Evolutionary conservation across 345 rosid species (phyloP), one percentile per base, ranked within the genome.

Genomic region (Salix purpurea): DNA sequence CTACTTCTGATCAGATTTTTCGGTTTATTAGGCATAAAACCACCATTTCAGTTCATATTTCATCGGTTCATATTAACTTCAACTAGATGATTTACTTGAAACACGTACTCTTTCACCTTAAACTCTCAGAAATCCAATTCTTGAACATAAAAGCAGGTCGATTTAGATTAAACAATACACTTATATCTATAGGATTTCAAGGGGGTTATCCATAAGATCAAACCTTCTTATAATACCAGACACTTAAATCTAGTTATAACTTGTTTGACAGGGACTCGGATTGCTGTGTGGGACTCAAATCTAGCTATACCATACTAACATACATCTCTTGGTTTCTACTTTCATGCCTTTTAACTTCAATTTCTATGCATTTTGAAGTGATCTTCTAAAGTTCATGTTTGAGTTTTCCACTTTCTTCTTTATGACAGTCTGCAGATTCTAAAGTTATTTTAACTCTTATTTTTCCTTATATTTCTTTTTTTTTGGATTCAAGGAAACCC

Each of bases 11-110:
- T 42, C 48, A 9, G 11, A 9, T 42, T 44, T 44, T 14, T 46
- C 84, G 32, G 89, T 46, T 46, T 13, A 12, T 46, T 46, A 13
- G 16, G 18, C 50, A 46, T 13, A 2, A 46, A 46, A 46, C 50
- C 50, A 13, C 50, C 14, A 13, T 46, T 44, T 46, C 50, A 46
- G 50, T 14, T 46, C 50, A 14, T 46, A 46, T 3, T 46, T 46
- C 50, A 46, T 46, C 16, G 50, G 18, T 13, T 46, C 6, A 13
- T 3, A 46, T 13, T 46, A 46, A 46, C 18, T 46, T 46, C 15
- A 46, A 46, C 16, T 4, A 13, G 18, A 46, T 46, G 50, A 15
- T 14, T 12, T 46, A 46, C 50, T 46, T 14, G 50, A 13, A 46
- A 46, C 50, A 13, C 6, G 37, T 34, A 34, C 37, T 34, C 37